Evolutionary conservation across 2,329 filamentous ascomycete genomes (phyloP), one percentile per base, ranked within the genome.

Genomic region (Penicillium occitanis): DNA sequence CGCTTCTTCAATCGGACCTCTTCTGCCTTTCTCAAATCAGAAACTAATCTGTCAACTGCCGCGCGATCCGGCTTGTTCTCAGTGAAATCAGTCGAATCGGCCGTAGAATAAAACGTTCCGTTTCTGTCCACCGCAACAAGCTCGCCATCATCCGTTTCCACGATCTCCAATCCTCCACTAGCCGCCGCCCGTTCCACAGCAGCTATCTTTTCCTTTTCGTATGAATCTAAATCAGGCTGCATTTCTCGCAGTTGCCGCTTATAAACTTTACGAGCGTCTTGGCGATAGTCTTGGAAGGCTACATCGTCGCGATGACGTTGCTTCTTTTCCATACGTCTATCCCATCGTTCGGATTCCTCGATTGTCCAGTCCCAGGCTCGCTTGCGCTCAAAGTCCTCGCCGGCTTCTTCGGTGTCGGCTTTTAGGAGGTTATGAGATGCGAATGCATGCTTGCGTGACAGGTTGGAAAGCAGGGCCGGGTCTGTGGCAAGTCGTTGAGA

Each of bases 281-380:
- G 88, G 5, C 87, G 86, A 80, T 96, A 96, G 77, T 98, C 93
- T 73, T 91, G 87, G 80, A 99, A 99, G 2, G 92, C 91, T 67
- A 93, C 92, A 78, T 94, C 89, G 76, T 97, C 92, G 68, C 91
- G 86, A 73, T 91, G 90, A 19, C 87, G 86, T 66, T 88, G 87
- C 81, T 93, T 96, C 85, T 96, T 96, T 74, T 90, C 91, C 77
- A 96, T 82, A 37, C 93, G 89, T 81, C 90, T 90, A 78, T 99
- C 95, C 95, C 95, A 99, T 71, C 86, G 88, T 81, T 97, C 95
- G 71, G 88, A 91, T 80, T 99, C 95, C 70, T 99, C 95, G 6
- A 94, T 83, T 0, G 95, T 99, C 91, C 95, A 99, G 81, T 98
- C 95, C 95, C 95, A 99, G 1, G 95, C 95, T 48, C 95, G 89